These are phyloP conservation scores for Boletus insuetus DNA, from an alignment of 768 basidiomycete genomes.

Conservation along the genomic window DNA sequence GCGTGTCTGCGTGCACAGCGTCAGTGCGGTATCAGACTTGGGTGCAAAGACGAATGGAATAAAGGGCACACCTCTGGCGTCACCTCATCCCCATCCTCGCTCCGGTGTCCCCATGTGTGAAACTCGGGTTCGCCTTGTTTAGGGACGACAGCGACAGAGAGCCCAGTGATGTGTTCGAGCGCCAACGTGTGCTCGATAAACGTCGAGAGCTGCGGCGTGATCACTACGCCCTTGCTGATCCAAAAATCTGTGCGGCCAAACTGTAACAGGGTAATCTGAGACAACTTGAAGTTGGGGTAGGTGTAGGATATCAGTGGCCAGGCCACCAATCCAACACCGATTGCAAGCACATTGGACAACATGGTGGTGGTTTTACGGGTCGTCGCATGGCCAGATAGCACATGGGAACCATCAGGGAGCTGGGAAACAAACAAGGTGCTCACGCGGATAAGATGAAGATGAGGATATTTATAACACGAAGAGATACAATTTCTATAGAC, in stretches of 20 bases:
- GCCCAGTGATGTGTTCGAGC: constrained; percentile 27
- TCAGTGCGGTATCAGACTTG: not conserved
- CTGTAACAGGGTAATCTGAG: not conserved
- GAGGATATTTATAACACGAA: not conserved
- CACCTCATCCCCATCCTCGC: constrained; percentile 33
- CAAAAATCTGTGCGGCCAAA: not conserved
- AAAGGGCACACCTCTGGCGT: constrained; percentile 28
- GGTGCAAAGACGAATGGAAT: not conserved
- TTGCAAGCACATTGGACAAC: constrained; percentile 2
- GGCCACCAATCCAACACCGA: constrained; percentile 8
- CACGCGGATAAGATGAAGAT: too few species aligned
- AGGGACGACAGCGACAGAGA: constrained; percentile 30
- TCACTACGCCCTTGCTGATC: not conserved
- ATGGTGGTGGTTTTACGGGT: not conserved
- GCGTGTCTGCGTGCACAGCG: constrained; percentile 27
- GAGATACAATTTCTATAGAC: constrained; percentile 8
- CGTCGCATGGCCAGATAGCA: too few species aligned
- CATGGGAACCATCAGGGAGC: too few species aligned
- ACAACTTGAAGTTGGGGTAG: not conserved
- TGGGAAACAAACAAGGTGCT: too few species aligned
- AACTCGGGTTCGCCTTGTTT: constrained; percentile 28
- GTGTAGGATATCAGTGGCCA: constrained; percentile 10
- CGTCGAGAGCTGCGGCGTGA: constrained; percentile 17
- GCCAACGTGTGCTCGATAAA: constrained; percentile 19
- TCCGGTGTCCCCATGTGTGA: constrained; percentile 34